phyloP scores from a whole-genome alignment of 257 asterid genomes.

The Anisodus acutangulus region DNA sequence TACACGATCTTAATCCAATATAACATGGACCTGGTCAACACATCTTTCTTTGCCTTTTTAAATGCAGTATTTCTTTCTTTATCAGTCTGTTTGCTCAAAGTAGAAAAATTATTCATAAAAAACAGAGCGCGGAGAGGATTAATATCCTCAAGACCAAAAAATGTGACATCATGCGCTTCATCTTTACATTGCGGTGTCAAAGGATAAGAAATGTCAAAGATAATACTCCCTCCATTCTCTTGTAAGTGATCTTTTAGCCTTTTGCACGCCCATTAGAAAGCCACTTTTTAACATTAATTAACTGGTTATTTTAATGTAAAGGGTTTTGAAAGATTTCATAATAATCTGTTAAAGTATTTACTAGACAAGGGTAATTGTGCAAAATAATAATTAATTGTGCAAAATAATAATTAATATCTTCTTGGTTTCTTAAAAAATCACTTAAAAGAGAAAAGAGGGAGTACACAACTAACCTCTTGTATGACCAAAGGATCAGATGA shows the following conservation, averaged over 20 bases:
- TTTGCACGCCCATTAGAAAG: no score
- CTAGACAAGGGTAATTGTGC: no score
- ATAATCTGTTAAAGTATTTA: no score
- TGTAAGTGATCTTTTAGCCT: no score
- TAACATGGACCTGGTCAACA: neutral
- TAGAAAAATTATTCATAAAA: neutral
- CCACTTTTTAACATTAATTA: no score
- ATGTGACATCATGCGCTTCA: constrained; percentile 11
- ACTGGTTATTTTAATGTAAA: no score
- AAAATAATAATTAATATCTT: no score
- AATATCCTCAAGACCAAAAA: neutral
- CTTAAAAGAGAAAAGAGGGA: no score
- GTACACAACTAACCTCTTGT: constrained; percentile 69
- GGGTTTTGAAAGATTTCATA: no score
- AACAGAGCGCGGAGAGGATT: neutral
- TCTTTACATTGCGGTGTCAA: neutral
- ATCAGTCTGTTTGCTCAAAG: neutral
- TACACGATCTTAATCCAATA: neutral
- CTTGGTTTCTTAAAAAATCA: no score
- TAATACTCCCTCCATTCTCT: no score
- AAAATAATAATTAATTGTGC: no score
- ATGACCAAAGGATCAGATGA: constrained; percentile 78
- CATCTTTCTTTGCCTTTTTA: neutral
- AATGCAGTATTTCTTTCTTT: constrained; percentile 1
- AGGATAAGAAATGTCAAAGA: neutral